Base-by-base conservation (phyloP, 768 basidiomycete genomes). In the Candolleomyces aberdarensis region DNA sequence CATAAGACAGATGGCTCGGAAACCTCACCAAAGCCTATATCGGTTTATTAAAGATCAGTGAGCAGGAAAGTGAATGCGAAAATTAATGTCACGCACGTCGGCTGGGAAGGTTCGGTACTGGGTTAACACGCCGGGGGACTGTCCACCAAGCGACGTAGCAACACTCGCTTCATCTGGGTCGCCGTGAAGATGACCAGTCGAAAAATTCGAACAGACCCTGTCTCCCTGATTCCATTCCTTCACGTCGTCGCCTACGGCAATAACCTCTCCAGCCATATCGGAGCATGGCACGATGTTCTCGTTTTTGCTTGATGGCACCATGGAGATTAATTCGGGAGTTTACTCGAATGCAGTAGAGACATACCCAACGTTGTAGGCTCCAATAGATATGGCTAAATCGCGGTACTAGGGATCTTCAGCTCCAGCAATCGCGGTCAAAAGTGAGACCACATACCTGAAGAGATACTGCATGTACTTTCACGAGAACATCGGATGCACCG, bases 261-360 rank as follows among this genome's bases (percentile, higher is more conserved):
- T 69, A 52, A 87, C 73, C 64, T 85, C 84, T 13, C 86, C 85
- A 17, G 85, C 83, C 71, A 80, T 77, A 64, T 87, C 85, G 0
- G 85, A 78, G 64, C 73, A 74, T 40, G 76, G 76, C 10, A 79
- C 72, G 0, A 75, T 65, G 55, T 75, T 65, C 2, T 66, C 63
- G 0, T 68, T 58, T 17, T 17, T 36, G n/a, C 69, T 65, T 47
- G 50, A 36, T 11, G 13, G 50, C 29, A 19, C 8, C 41, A 39
- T 13, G n/a, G 7, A 41, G 19, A 1, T 14, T 8, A 20, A 17
- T 7, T 46, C 1, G 15, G 3, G 19, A 17, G 8, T 17, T 9
- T 20, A 46, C 44, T 46, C 44, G 17, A 14, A 6, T 17, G 14
- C 4, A 15, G 41, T 17, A 61, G 56, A 46, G 39, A 43, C 57